Evolutionary conservation across 2,329 filamentous ascomycete species (phyloP).

Genomic region (Curvularia sp.): DNA sequence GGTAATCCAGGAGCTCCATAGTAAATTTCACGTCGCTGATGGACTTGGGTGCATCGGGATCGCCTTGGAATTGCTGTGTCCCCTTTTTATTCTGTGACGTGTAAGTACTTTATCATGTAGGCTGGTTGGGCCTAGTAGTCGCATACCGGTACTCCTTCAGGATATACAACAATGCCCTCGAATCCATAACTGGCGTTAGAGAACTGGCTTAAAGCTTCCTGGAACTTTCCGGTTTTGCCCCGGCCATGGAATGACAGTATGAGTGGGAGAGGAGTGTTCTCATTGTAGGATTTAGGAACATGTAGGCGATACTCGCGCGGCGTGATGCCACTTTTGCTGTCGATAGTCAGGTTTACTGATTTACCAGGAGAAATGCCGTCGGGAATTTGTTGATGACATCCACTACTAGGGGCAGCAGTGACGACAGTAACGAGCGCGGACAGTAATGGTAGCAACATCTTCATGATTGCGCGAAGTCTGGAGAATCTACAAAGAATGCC

Average conservation of each 20-base stretch:
- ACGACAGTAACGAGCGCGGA: background rate
- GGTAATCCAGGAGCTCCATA: slow-evolving; percentile 51
- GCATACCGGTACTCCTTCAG: slow-evolving; percentile 50
- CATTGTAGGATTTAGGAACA: slow-evolving; percentile 51
- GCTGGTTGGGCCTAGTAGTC: background rate
- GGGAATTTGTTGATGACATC: slow-evolving; percentile 32
- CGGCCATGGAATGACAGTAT: slow-evolving; percentile 60
- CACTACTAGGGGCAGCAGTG: background rate
- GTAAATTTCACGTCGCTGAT: slow-evolving; percentile 57
- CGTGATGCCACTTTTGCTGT: slow-evolving; percentile 37
- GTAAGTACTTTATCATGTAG: slow-evolving; percentile 1
- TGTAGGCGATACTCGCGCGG: slow-evolving; percentile 49
- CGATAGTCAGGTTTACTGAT: slow-evolving; percentile 36
- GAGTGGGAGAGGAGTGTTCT: slow-evolving; percentile 48
- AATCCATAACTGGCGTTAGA: slow-evolving; percentile 54
- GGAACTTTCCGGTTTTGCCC: slow-evolving; percentile 44
- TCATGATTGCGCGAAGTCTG: background rate
- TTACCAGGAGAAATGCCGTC: slow-evolving; percentile 26
- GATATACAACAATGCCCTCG: slow-evolving; percentile 56
- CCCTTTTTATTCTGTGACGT: slow-evolving; percentile 17
- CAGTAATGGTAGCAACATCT: background rate
- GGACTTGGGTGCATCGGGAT: slow-evolving; percentile 46
- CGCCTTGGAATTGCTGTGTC: slow-evolving; percentile 53
- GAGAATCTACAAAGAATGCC: no score
- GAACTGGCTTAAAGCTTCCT: slow-evolving; percentile 56